A percentile compares a stretch with the other conserved stretches of the same genome.
phyloP scores from a whole-genome alignment of 768 basidiomycete genomes.

The Leccinum imitatum region DNA sequence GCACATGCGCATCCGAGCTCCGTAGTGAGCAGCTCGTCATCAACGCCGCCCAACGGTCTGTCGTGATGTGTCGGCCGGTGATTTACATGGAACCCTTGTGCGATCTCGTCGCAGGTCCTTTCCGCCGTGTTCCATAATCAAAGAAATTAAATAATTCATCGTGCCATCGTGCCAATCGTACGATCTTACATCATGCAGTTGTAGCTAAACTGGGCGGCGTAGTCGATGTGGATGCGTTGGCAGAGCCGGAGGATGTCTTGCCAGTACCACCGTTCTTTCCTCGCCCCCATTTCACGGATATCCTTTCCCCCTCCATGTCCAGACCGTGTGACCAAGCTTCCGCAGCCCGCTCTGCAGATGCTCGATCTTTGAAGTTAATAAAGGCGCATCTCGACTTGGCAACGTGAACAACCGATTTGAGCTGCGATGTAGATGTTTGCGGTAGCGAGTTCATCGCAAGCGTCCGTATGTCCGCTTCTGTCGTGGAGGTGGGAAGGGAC shows the following conservation, averaged over 20 bases:
- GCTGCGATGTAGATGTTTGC: slow-evolving; percentile 55
- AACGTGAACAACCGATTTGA: slow-evolving; percentile 86
- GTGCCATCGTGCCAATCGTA: background rate
- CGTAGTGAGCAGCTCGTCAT: background rate
- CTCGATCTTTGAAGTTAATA: slow-evolving; percentile 85
- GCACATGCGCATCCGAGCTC: slow-evolving; percentile 43
- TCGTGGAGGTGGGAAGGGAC: slow-evolving; percentile 65
- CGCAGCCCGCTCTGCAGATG: slow-evolving; percentile 84
- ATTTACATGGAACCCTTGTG: background rate
- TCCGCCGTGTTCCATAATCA: background rate
- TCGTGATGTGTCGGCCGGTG: background rate
- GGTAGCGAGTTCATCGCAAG: slow-evolving; percentile 68
- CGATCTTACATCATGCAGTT: slow-evolving; percentile 14
- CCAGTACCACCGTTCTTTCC: slow-evolving; percentile 46
- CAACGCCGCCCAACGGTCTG: background rate
- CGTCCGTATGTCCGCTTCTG: slow-evolving; percentile 74
- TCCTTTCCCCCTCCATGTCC: slow-evolving; percentile 75
- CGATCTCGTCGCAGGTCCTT: background rate
- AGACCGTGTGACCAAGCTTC: slow-evolving; percentile 89
- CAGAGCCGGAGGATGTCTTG: slow-evolving; percentile 32
- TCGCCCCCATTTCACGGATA: slow-evolving; percentile 87
- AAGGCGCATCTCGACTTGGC: slow-evolving; percentile 86
- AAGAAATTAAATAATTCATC: background rate
- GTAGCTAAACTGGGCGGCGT: slow-evolving; percentile 7
- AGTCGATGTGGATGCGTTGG: background rate